These are phyloP conservation scores for Apiospora aurea DNA, from an alignment of 2,329 filamentous ascomycete species.

Conservation along the genomic window DNA sequence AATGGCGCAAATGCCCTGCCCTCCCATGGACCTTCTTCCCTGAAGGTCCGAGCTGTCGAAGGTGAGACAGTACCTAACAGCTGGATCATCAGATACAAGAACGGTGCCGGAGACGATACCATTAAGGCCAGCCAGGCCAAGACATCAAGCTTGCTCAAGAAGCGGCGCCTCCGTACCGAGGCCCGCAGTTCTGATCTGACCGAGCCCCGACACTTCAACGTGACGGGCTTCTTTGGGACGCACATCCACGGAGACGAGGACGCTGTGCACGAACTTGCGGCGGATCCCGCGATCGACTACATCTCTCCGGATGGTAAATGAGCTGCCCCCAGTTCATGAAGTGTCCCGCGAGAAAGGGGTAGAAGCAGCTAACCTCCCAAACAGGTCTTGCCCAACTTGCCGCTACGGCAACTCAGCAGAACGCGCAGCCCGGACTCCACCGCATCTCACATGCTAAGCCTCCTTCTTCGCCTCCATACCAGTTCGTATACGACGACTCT, in stretches of 20 bases:
- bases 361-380: background rate
- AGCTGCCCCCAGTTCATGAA: background rate
- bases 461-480: background rate
- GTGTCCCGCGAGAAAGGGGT: too few relatives aligned
- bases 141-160: background rate
- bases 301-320: background rate
- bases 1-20: background rate
- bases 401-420: background rate
- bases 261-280: background rate
- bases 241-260: background rate
- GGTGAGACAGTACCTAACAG: background rate
- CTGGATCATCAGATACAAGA: slow-evolving; percentile 4
- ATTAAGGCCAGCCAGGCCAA: slow-evolving; percentile 5
- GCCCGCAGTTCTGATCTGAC: background rate
- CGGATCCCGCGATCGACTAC: background rate
- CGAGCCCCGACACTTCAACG: background rate
- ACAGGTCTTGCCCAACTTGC: background rate
- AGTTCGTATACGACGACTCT: background rate
- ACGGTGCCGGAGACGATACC: background rate
- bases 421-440: background rate
- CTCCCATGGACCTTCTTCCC: background rate
- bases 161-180: background rate
- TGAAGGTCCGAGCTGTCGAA: background rate
- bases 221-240: background rate
- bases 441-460: background rate